Evolutionary conservation across 2,329 filamentous ascomycete species (phyloP).

Genomic region (Phialophora macrospora): DNA sequence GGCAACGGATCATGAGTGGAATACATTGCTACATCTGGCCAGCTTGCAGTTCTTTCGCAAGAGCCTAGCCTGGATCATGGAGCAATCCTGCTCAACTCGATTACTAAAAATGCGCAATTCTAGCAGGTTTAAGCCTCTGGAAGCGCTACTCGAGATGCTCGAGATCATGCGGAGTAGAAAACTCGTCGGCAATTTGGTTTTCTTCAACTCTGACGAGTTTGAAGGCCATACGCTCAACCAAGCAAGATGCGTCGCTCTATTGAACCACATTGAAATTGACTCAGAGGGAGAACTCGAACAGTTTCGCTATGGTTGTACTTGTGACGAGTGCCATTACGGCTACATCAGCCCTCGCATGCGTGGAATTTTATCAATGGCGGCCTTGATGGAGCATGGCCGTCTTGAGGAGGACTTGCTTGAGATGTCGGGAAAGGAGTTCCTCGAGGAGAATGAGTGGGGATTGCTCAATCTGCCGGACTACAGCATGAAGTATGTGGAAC

Average conservation of each 20-base stretch:
- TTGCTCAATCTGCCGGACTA: neutral
- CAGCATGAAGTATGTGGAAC: neutral
- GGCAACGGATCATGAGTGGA: constrained; percentile 28
- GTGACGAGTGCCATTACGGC: constrained; percentile 45
- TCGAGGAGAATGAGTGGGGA: neutral
- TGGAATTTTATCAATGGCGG: constrained; percentile 40
- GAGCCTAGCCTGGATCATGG: constrained; percentile 41
- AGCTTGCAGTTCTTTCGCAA: constrained; percentile 36
- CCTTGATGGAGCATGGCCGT: constrained; percentile 10
- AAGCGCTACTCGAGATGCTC: constrained; percentile 41
- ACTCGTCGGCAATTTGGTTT: constrained; percentile 12
- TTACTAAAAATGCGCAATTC: constrained; percentile 39
- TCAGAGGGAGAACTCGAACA: constrained; percentile 34
- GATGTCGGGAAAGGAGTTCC: neutral
- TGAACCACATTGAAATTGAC: constrained; percentile 28
- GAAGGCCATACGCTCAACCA: constrained; percentile 41
- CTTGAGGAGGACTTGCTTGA: neutral
- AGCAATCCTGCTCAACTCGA: constrained; percentile 27
- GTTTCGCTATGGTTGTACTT: constrained; percentile 48
- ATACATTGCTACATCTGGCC: constrained; percentile 41
- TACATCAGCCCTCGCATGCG: constrained; percentile 49
- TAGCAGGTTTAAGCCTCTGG: constrained; percentile 44
- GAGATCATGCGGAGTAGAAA: constrained; percentile 41
- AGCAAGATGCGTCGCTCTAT: constrained; percentile 41
- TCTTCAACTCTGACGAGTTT: constrained; percentile 36